Base-by-base conservation (phyloP, 78 protist genomes). In the Polysphondylium violaceum region DNA sequence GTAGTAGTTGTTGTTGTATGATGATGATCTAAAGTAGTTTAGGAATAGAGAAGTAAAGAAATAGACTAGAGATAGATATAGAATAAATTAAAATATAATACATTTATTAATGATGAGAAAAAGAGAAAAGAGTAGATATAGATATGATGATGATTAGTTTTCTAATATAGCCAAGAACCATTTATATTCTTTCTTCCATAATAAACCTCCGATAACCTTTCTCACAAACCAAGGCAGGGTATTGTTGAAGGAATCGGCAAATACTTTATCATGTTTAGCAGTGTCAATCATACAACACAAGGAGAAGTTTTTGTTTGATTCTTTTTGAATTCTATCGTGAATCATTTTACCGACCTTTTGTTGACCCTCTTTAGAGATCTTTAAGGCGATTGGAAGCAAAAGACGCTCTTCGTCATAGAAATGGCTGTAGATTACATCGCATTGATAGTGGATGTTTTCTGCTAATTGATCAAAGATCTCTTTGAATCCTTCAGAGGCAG, bases 181-280 rank as follows among this genome's bases (percentile, higher is more conserved):
- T 21, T 55, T 27, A 17, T 53, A 81, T 16, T 81, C 74, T n/a
- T 50, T 67, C 33, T 81, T 81, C 8, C 21, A 33, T 1, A 16
- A 21, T 17, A 81, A 27, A 38, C 44, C 31, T 47, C 38, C 23
- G 17, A 81, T 23, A 1, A 81, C 33, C 19, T 65, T 67, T 67
- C 89, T 47, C 14, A 81, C 68, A 5, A 81, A 68, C 76, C 89
- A 64, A 40, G 89, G 89, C 21, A 81, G 31, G 5, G 47, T 29
- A n/a, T 68, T 81, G 6, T 60, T 81, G 19, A 81, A 41, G 1
- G 29, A 25, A 12, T 81, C 64, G 7, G 11, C 36, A 38, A 63
- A 23, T 14, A 11, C 68, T 68, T 68, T 81, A 19, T 81, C 31
- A 11, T 53, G 31, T 23, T 55, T 65, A 9, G 74, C 33, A 56